A percentile compares a stretch with the other conserved stretches of the same genome.
These are phyloP conservation scores for Fusarium sp. DNA, from an alignment of 2,329 filamentous ascomycete species.

Conservation along the genomic window DNA sequence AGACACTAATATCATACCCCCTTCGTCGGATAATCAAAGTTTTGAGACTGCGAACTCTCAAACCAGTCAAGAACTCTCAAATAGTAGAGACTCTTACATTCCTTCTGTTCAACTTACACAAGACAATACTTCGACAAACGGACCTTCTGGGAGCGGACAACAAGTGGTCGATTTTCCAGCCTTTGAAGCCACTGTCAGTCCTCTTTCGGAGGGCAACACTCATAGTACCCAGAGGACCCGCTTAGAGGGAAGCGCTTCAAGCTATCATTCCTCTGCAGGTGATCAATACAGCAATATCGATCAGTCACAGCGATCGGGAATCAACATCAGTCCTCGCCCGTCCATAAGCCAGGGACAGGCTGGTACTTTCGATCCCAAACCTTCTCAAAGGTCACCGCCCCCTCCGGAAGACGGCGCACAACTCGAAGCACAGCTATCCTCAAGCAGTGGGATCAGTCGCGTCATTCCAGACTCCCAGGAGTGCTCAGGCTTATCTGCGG, in stretches of 20 bases:
- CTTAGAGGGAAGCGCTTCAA: not conserved
- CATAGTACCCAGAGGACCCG: not conserved
- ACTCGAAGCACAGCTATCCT: not conserved
- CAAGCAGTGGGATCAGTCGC: conserved; percentile 4
- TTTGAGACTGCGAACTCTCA: conserved; percentile 8
- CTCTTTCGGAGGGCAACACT: not conserved
- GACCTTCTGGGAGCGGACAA: not conserved
- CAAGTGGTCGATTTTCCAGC: not conserved
- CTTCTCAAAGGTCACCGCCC: not conserved
- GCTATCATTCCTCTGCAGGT: not conserved
- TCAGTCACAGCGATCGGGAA: not conserved
- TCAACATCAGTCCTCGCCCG: not conserved
- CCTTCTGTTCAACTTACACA: not conserved
- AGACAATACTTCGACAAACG: conserved; percentile 1
- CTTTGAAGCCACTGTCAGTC: not conserved
- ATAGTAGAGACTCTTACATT: not conserved
- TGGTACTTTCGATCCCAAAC: not conserved
- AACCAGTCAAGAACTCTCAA: not conserved
- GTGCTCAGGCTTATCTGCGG: conserved; percentile 19
- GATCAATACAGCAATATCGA: not conserved
- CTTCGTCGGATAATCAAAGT: not conserved
- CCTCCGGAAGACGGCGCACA: not conserved
- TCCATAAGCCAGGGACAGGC: not conserved
- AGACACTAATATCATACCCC: not conserved
- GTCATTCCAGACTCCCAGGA: conserved; percentile 42